Base-by-base conservation (phyloP, 139 green algal genomes). In the Trebouxia sp. region DNA sequence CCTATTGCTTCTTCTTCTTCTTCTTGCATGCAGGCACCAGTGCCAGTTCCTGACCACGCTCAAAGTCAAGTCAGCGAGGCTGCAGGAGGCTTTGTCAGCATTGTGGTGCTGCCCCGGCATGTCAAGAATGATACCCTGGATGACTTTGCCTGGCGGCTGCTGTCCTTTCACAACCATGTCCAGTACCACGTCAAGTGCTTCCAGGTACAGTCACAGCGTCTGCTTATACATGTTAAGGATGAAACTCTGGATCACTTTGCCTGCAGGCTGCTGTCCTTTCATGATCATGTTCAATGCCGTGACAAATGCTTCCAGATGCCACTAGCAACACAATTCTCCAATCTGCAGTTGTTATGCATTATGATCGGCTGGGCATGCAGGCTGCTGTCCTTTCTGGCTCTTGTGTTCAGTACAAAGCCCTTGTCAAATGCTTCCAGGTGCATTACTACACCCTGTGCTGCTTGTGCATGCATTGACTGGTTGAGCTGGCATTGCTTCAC, bases 171-270 rank as follows among this genome's bases (percentile, higher is more conserved):
- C 1, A 38, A 76, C 17, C 41, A 76, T 35, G 41, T 76, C 8
- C 39, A 50, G 9, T 51, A 53, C 39, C 66, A 76, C 51, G 66
- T 76, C 32, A 76, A 76, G 39, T 53, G 66, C 66, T 76, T 76
- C 41, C 35, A 76, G 66, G 66, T 76, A 6, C 32, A 5, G 0
- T 74, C 30, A 5, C 65, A 47, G 65, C 12, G 9, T 45, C 32
- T 32, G 30, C 12, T 45, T n/a, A 15, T 12, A 9, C 7, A 45
- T 17, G 50, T 22, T 9, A 58, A 28, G 50, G 20, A 58, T 1
- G 26, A 6, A 6, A 58, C 20, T 1, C 50, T 58, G 4, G 12
- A 15, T 15, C 12, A 15, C 12, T 12, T 12, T 26, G 48, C 48
- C 48, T 56, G 48, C 48, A 56, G n/a, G n/a, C n/a, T n/a, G n/a